Base-by-base conservation (phyloP, 164 flowering plant species). In the Magnolia officinalis region DNA sequence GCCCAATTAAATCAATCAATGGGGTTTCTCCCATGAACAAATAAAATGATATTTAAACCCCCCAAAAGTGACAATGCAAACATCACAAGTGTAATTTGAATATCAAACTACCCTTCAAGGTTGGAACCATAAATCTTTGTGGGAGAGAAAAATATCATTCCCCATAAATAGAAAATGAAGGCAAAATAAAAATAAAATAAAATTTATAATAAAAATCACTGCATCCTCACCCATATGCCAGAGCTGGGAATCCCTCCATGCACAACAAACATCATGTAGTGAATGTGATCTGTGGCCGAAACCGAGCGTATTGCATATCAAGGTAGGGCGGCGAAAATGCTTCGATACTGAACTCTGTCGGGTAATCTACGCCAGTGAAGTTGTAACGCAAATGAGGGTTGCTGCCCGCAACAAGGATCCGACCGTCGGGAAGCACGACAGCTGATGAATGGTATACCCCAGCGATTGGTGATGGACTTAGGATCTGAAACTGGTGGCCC, bases 391-490 rank as follows among this genome's bases (percentile, higher is more conserved):
- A 11, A 79, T 93, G 90, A 0, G 98, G 98, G 76, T 95, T 95
- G 79, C 98, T 92, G 55, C 98, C 98, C 2, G 96, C 98, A 18
- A 95, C 98, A 61, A 95, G 71, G 20, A 95, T 75, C 50, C 96
- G 84, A 64, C 98, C 98, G 77, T 91, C 98, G 29, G 90, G 82
- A 11, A 93, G 4, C 71, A 95, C 70, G 23, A 81, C 78, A 1
- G 98, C 92, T 0, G 93, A 5, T 18, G 98, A 95, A 83, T 95
- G 98, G 83, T 95, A 95, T 85, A 93, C 77, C 55, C 98, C 77
- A 0, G 98, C 85, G 2, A 80, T 89, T 19, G 58, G 67, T 1
- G 92, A 80, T 21, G 90, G 86, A 71, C 71, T 80, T 9, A 90
- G 83, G 11, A 89, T 83, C 11, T 6, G 20, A 76, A 93, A 92